These are phyloP conservation scores for Pulveroboletus ravenelii DNA, from an alignment of 768 basidiomycete species.

Conservation along the genomic window DNA sequence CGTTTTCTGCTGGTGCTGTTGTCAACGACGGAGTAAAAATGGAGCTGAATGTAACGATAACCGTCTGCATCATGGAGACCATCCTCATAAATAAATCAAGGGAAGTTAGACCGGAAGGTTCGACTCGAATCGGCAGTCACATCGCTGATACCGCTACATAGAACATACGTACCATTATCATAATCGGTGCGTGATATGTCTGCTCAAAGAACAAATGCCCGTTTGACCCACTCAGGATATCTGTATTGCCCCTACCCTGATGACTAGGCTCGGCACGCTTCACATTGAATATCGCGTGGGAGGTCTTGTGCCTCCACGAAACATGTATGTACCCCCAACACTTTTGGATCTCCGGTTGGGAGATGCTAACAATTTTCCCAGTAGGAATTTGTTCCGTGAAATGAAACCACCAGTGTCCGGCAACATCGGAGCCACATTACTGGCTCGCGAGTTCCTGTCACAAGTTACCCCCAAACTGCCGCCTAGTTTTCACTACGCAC, in stretches of 20 bases:
- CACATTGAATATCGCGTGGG: too few relatives aligned
- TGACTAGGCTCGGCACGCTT: neutral
- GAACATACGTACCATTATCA: conserved; percentile 28
- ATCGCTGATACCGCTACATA: neutral
- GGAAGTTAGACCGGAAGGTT: neutral
- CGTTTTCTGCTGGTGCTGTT: too few relatives aligned
- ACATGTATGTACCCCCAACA: conserved; percentile 43
- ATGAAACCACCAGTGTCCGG: neutral
- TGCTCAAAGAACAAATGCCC: conserved; percentile 2
- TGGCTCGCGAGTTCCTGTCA: neutral
- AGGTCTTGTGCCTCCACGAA: conserved; percentile 22
- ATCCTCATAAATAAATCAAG: conserved; percentile 1
- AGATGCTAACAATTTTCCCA: conserved; percentile 1
- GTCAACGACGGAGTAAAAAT: neutral
- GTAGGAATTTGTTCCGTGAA: neutral
- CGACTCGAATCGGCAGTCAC: too few relatives aligned
- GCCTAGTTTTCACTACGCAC: neutral
- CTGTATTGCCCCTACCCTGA: neutral
- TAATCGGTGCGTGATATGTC: conserved; percentile 42
- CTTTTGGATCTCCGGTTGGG: conserved; percentile 5
- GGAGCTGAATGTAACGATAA: neutral
- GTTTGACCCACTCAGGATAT: neutral
- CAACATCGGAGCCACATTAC: conserved; percentile 1
- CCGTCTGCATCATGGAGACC: neutral
- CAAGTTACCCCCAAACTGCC: neutral